Evolutionary conservation across 129 eudicot genomes (phyloP), one percentile per base, ranked within the genome.

Genomic region (Saussurea involucrata): DNA sequence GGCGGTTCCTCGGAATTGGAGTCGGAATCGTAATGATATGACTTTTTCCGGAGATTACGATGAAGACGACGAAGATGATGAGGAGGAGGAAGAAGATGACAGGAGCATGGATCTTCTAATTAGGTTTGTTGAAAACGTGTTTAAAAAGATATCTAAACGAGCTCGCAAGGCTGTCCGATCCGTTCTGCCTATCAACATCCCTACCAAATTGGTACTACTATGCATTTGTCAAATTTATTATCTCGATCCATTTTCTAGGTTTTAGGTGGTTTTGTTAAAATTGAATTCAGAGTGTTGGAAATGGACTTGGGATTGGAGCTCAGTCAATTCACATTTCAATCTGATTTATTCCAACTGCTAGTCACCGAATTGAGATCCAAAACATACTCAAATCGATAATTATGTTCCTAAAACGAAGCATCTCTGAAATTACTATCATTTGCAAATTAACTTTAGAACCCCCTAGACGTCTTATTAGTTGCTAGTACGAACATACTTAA

Each of bases 81-180:
- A 87, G 0, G 97, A 93, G 0, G 98, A 92, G 20, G 92, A 87
- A 12, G 91, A 86, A 22, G 97, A 91, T 58, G 98, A 94, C 55
- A 72, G 97, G 72, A 91, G 97, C 66, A 77, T 91, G 87, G 98
- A 94, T 82, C 91, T 94, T 78, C 63, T 94, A 42, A 80, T 91
- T 81, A 87, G 79, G 84, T 89, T 91, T 82, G 93, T 94, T 24
- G 84, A 94, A 77, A 91, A 94, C 73, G 82, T 94, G 17, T 94
- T 94, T 80, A 86, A 78, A 78, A 94, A 87, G 90, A 81, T 94
- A 15, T 94, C 98, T 1, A 86, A 81, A 57, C 86, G 87, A 78
- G 98, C 98, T 10, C 83, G 96, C 64, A 91, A 81, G 72, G 96
- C 97, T 22, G 95, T 94, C 12, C 86, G 93, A 44, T 91, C 98